Evolutionary conservation across 1,284 basidiomycete species (phyloP), one percentile per base, ranked within the genome.

Genomic region (Austroboletus novae-zelandiae): DNA sequence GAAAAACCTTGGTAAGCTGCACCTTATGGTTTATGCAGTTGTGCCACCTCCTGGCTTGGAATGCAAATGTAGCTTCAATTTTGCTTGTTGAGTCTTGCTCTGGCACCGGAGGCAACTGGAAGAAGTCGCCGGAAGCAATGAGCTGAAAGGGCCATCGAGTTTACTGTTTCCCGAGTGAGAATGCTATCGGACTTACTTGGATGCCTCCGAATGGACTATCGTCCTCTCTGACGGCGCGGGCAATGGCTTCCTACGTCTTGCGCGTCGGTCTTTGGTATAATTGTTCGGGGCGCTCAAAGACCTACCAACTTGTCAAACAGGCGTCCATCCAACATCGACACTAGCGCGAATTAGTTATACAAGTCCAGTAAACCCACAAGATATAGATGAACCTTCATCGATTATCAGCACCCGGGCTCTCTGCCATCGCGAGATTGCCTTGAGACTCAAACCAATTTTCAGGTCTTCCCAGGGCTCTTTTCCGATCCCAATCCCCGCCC

Each of bases 41-140:
- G 3, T 58, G 27, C 89, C 89, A 92, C 5, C 75, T 76, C 43
- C 73, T 65, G 0, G 89, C 83, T 54, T 89, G 83, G 60, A 91
- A 91, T 4, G 81, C 79, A 57, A 86, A 89, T 2, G 61, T 69
- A 2, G 70, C 50, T 1, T 72, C 68, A 13, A 73, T 69, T 7
- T 39, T 53, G 0, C 61, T 58, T 1, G 61, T 62, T 9, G 64
- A 64, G 45, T 67, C 62, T 32, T 67, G 65, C 9, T 76, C 74
- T 2, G 80, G 79, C 3, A 91, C 87, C 0, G 89, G 89, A 5
- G 89, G 89, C 2, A 91, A 72, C 66, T 92, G 89, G 66, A 82
- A 89, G 64, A 91, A 91, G 66, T 91, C 89, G 9, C 89, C 88
- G 0, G 84, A 85, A n/a, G 88, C 61, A 41, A 91, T 77, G 46